Conservation (phyloP, 306 rosid genomes). For the Corylus americana region DNA sequence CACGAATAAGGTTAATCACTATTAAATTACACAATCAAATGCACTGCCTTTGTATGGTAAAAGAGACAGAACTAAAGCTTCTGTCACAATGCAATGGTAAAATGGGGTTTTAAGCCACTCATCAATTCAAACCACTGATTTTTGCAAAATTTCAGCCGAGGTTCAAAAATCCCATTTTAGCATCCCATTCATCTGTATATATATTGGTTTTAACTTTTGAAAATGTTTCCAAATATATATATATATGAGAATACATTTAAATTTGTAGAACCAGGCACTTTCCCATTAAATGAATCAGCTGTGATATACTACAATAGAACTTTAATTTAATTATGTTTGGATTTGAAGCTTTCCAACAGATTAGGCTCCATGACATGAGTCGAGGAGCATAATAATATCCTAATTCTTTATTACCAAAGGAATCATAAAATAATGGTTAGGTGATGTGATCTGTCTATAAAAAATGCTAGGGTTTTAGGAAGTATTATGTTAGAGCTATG, state of each 20-base stretch:
- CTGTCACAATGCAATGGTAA: too few species aligned
- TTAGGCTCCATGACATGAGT: not conserved
- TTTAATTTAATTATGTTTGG: not conserved
- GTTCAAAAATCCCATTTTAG: not conserved
- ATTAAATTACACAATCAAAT: not conserved
- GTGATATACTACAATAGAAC: too few species aligned
- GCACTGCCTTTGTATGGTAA: too few species aligned
- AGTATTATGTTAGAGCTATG: slow-evolving; percentile 1
- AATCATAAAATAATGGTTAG: not conserved
- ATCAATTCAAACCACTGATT: not conserved
- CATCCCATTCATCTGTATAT: too few species aligned
- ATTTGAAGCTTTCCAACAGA: slow-evolving; percentile 1
- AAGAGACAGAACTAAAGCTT: too few species aligned
- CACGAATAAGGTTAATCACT: not conserved
- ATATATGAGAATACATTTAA: too few species aligned
- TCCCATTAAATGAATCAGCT: too few species aligned
- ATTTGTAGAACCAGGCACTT: too few species aligned
- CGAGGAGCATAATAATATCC: slow-evolving; percentile 9
- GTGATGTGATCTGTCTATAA: slow-evolving; percentile 33
- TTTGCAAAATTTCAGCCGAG: not conserved
- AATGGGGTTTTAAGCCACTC: too few species aligned
- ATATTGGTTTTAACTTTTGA: not conserved
- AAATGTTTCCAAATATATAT: too few species aligned
- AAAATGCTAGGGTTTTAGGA: not conserved
- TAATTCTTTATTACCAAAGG: slow-evolving; percentile 20